Evolutionary conservation across 306 rosid genomes (phyloP).

Genomic region (Cajanus cajan): DNA sequence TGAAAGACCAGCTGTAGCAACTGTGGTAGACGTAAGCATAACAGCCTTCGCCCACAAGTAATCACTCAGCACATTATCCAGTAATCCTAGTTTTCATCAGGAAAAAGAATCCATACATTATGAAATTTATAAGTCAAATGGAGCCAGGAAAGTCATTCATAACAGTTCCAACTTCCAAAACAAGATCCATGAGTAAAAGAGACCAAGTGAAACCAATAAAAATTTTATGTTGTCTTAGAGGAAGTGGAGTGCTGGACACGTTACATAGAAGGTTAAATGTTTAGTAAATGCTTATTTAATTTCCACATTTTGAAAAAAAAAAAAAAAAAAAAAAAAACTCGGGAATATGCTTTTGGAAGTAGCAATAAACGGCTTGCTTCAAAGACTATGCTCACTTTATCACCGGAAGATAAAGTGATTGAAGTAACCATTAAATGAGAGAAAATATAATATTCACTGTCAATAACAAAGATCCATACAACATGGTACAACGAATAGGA

Average conservation of each 20-base stretch:
- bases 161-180: not conserved
- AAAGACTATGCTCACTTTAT: no score
- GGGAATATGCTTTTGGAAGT: no score
- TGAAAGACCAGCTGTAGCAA: slow-evolving; percentile 94
- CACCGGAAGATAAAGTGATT: no score
- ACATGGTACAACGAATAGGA: not conserved
- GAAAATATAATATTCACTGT: no score
- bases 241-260: not conserved
- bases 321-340: no score
- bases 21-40: slow-evolving; percentile 92
- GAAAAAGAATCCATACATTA: slow-evolving; percentile 24
- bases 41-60: slow-evolving; percentile 98
- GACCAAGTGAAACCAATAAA: not conserved
- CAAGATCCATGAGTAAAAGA: not conserved
- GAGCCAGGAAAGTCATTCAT: not conserved
- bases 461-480: no score
- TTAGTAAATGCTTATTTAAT: not conserved
- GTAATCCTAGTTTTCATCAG: slow-evolving; percentile 50
- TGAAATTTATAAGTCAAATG: slow-evolving; percentile 9
- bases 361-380: no score
- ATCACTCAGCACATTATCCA: slow-evolving; percentile 94
- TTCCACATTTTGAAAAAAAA: not conserved
- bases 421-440: no score
- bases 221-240: not conserved
- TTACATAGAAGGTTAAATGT: not conserved